A percentile compares a stretch with the other conserved stretches of the same genome.
These are phyloP conservation scores for Huntiella omanensis DNA, from an alignment of 2,329 filamentous ascomycete species.

Conservation along the genomic window DNA sequence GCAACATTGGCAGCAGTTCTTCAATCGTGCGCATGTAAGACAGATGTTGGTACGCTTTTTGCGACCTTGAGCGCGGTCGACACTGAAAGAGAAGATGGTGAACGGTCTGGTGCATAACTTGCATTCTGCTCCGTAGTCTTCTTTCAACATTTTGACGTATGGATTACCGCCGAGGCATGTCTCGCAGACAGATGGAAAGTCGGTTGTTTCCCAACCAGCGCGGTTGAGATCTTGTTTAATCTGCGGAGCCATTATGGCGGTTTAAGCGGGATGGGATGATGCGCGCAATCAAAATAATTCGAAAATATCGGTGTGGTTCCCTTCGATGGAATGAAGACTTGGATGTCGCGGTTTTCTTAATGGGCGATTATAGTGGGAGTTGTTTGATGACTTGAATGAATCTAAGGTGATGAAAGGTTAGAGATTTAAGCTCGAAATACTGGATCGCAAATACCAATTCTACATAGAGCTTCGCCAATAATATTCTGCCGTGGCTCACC, in stretches of 20 bases:
- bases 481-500: slow-evolving; percentile 10
- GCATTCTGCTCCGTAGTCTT: slow-evolving; percentile 80
- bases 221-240: slow-evolving; percentile 94
- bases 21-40: slow-evolving; percentile 85
- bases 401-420: too few species aligned
- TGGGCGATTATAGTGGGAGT: not conserved
- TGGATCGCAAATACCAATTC: not conserved
- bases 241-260: slow-evolving; percentile 54
- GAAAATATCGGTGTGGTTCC: not conserved
- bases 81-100: slow-evolving; percentile 88
- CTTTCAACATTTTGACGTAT: slow-evolving; percentile 97
- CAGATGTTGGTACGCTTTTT: slow-evolving; percentile 93
- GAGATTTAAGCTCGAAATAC: too few species aligned
- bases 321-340: not conserved
- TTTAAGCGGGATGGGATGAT: not conserved
- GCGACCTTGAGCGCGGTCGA: slow-evolving; percentile 68
- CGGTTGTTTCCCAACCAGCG: slow-evolving; percentile 87
- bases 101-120: slow-evolving; percentile 86
- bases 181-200: slow-evolving; percentile 78
- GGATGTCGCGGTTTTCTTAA: not conserved
- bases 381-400: not conserved
- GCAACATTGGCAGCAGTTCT: slow-evolving; percentile 98
- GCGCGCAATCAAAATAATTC: not conserved
- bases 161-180: slow-evolving; percentile 90
- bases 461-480: not conserved